Base-by-base conservation (phyloP, 768 basidiomycete species). In the Lactarius trivialis region DNA sequence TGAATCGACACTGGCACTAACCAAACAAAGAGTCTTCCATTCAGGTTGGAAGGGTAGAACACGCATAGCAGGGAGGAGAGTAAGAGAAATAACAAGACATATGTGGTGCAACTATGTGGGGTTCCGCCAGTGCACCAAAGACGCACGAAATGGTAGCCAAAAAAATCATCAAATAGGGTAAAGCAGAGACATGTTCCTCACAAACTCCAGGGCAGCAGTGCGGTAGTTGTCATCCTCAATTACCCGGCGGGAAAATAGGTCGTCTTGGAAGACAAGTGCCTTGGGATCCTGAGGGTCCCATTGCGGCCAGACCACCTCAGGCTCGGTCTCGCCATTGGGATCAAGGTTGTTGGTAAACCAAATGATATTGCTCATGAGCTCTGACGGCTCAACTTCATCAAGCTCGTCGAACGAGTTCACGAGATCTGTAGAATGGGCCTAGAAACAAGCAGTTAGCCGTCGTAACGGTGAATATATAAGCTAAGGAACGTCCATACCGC, bases 351-450 rank as follows among this genome's bases (percentile, higher is more conserved):
- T 65, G 24, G 58, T 53, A 21, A 67, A 67, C 28, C 39, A 48
- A 21, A 67, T 59, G 36, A 65, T 28, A 51, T 67, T 61, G 36
- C 65, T 60, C 30, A 12, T 61, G 12, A 67, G 43, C 37, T 60
- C 60, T 24, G 17, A 5, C 5, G n/a, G 9, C 15, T 55, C 64
- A 1, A 19, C 17, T 21, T 21, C n/a, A 7, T 53, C 61, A 19
- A 56, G 59, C 8, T 55, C 24, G 19, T 53, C 61, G 17, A 58
- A 63, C 8, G 62, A 55, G 53, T 59, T 30, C 4, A 59, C 4
- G 21, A 67, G 60, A 48, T 67, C 64, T 3, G 64, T 50, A 4
- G 43, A 55, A 15, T 56, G 54, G 33, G 43, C 50, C 50, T 65
- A 30, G 17, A 52, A 43, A 17, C 3, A 4, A 43, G 34, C 52